Evolutionary conservation across 352 stramenopile genomes (phyloP), one percentile per base, ranked within the genome.

Genomic region (Thalassiosira pacifica): DNA sequence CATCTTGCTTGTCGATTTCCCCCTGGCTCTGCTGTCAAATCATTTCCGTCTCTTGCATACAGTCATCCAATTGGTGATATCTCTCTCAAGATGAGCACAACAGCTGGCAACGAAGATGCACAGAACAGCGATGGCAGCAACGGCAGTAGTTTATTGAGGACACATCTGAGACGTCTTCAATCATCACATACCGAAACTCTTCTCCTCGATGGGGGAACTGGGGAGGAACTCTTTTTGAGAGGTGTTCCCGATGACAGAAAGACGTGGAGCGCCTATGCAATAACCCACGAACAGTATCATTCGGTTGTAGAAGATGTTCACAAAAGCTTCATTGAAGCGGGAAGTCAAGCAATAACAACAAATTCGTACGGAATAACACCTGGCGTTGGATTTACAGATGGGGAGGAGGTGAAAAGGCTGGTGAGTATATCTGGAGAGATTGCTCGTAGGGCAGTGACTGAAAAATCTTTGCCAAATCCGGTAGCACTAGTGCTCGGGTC

Each of bases 281-380:
- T 98, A 2, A 88, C 96, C 18, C 78, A 96, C 61, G 57, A 84
- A 10, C 16, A 95, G 57, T 91, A 97, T 85, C 95, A 98, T 79
- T 78, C 85, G 8, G 84, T 95, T 32, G 82, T 98, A 2, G 79
- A 92, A 22, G 66, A 96, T 0, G 95, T 98, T 32, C 96, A 98
- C 76, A 77, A 61, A 22, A 96, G 94, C 9, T 98, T 97, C 76
- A 77, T 98, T 9, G 19, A 83, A 24, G 95, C 95, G 26, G 96
- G 96, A 16, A 88, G 94, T 4, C 82, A 96, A 69, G 95, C 89
- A 19, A 94, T 98, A 66, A 98, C 96, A 24, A 96, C 94, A 79
- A 98, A 98, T 90, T 97, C 96, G 52, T 98, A 98, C 83, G 95
- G 94, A 52, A 93, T 98, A 37, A 96, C 95, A 37, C 95, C 95